Evolutionary conservation across 352 stramenopile genomes (phyloP).

Genomic region (Phytophthora sp.): DNA sequence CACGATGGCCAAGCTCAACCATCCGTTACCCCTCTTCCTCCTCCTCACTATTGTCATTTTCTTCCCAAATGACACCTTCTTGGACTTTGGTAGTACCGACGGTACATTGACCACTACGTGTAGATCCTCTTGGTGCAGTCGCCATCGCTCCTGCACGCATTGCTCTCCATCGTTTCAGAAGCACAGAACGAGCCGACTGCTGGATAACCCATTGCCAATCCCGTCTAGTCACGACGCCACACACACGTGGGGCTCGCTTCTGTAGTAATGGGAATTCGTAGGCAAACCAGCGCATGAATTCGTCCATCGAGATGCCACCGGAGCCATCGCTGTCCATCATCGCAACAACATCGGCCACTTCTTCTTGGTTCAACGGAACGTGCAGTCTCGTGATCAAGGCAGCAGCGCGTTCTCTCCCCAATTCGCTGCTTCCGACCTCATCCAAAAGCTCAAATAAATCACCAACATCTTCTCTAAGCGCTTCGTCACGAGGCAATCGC

Average conservation of each 20-base stretch:
- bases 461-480: conserved; percentile 57
- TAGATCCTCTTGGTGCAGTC: conserved; percentile 4
- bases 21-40: no score
- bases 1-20: no score
- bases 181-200: conserved; percentile 50
- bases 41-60: no score
- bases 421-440: conserved; percentile 50
- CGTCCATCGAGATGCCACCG: conserved; percentile 62
- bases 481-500: conserved; percentile 42
- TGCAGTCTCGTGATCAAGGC: conserved; percentile 64
- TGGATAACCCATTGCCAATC: conserved; percentile 76
- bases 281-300: conserved; percentile 74
- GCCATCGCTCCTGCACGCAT: conserved; percentile 33
- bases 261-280: conserved; percentile 67
- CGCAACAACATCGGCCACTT: conserved; percentile 67
- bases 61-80: neutral
- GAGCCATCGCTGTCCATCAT: conserved; percentile 87
- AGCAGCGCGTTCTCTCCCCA: conserved; percentile 50
- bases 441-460: conserved; percentile 82
- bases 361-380: conserved; percentile 58
- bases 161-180: conserved; percentile 61
- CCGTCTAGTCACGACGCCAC: conserved; percentile 51
- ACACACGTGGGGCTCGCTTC: conserved; percentile 54
- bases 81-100: neutral
- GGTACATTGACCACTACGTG: no score